Conservation (phyloP, 2,329 filamentous ascomycete genomes). For the Fusarium sp. region DNA sequence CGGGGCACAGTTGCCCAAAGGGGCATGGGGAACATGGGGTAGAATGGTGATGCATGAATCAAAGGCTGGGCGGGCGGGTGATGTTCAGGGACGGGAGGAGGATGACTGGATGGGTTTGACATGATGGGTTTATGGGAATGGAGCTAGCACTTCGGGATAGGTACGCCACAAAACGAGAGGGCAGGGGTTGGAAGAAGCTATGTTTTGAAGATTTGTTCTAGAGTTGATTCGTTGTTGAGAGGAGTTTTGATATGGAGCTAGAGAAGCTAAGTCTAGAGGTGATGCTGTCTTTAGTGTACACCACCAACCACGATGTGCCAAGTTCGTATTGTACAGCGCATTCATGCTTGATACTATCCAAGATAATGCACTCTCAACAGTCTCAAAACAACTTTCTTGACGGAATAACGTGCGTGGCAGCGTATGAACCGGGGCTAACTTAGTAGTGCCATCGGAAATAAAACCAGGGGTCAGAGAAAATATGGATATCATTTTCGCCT, state of each 20-base stretch:
- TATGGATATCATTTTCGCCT: conserved; percentile 11
- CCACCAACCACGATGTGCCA: not conserved
- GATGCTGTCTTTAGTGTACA: not conserved
- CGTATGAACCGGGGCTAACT: conserved; percentile 5
- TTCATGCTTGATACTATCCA: not conserved
- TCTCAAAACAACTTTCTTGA: not conserved
- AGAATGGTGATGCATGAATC: conserved; percentile 15
- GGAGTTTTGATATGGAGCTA: not conserved
- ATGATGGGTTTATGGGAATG: not conserved
- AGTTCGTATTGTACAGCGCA: not conserved
- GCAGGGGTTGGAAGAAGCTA: conserved; percentile 3
- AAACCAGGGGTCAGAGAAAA: conserved; percentile 20
- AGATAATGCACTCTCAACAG: not conserved
- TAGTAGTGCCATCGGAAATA: conserved; percentile 20
- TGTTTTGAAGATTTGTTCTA: not conserved
- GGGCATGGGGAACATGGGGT: conserved; percentile 17
- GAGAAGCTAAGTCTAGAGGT: not conserved
- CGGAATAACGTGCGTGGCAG: not conserved
- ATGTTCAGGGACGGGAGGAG: conserved; percentile 23
- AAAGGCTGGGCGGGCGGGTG: conserved; percentile 3
- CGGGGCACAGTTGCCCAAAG: conserved; percentile 19
- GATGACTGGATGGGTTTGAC: conserved; percentile 5
- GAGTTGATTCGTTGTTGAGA: conserved; percentile 1
- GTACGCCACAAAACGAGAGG: not conserved
- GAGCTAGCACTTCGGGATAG: conserved; percentile 3